phyloP scores from a whole-genome alignment of 257 asterid genomes.

The Leptodermis oblonga region DNA sequence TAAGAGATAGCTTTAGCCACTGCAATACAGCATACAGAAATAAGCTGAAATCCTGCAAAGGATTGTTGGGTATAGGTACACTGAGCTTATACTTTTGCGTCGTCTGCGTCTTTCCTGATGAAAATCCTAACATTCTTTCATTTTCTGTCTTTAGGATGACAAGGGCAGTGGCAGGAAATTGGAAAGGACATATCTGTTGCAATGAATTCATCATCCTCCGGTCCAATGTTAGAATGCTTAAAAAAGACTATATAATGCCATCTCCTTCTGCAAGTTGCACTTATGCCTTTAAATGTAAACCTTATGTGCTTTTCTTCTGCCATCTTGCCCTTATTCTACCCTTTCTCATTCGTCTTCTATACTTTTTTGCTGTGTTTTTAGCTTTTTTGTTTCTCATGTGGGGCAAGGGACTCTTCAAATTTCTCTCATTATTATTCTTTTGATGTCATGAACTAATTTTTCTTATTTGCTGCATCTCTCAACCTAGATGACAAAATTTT shows the following conservation, averaged over 20 bases:
- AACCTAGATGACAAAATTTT: background rate
- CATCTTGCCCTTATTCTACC: background rate
- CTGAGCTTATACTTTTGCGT: background rate
- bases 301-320: background rate
- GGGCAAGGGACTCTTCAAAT: background rate
- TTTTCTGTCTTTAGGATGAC: background rate
- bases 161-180: background rate
- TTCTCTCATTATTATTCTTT: background rate
- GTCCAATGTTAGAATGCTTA: background rate
- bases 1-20: background rate
- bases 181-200: background rate
- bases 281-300: background rate
- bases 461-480: background rate
- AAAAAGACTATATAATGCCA: background rate
- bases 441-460: background rate
- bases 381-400: too few relatives aligned
- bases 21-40: background rate
- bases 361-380: background rate
- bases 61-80: background rate
- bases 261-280: background rate
- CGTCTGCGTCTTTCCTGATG: background rate
- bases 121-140: background rate
- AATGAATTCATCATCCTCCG: background rate
- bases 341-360: background rate
- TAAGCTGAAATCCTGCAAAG: background rate